Percentiles rank a stretch among this genome's conserved stretches.
Conservation (phyloP, 345 rosid genomes). For the Punica granatum region DNA sequence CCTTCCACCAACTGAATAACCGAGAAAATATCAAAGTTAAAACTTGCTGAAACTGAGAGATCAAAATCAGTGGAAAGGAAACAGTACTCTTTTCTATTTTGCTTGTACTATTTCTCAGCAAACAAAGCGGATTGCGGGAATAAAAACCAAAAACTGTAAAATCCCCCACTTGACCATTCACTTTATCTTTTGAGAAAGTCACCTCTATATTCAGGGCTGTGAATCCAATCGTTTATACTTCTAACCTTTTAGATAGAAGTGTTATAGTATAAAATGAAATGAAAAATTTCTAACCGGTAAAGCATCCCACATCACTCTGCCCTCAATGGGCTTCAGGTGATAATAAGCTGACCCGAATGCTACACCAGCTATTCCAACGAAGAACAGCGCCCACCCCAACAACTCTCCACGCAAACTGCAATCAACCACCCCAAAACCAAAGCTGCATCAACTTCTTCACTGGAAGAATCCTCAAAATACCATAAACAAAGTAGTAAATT, state of each 20-base stretch:
- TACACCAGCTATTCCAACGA: slow-evolving; percentile 51
- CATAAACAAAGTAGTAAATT: too few relatives aligned
- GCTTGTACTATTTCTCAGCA: background rate
- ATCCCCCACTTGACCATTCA: background rate
- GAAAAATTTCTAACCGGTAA: slow-evolving; percentile 60
- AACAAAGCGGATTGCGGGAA: background rate
- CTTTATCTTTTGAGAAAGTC: background rate
- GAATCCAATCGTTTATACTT: background rate
- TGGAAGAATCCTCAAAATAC: background rate
- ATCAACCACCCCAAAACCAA: slow-evolving; percentile 8
- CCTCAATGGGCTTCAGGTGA: slow-evolving; percentile 77
- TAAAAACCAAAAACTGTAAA: background rate
- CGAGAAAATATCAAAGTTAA: too few relatives aligned
- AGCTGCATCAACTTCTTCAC: background rate
- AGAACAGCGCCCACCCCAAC: slow-evolving; percentile 75
- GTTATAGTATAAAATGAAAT: slow-evolving; percentile 11
- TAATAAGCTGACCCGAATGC: slow-evolving; percentile 88
- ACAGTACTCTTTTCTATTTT: background rate
- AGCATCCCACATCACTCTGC: slow-evolving; percentile 60
- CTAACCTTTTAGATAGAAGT: background rate
- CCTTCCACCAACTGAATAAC: too few relatives aligned
- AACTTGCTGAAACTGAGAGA: background rate
- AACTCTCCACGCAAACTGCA: slow-evolving; percentile 69
- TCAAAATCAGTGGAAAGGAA: background rate
- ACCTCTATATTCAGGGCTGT: background rate